These are phyloP conservation scores for Euphorbia tirucalli DNA, from an alignment of 345 rosid species.

Conservation along the genomic window DNA sequence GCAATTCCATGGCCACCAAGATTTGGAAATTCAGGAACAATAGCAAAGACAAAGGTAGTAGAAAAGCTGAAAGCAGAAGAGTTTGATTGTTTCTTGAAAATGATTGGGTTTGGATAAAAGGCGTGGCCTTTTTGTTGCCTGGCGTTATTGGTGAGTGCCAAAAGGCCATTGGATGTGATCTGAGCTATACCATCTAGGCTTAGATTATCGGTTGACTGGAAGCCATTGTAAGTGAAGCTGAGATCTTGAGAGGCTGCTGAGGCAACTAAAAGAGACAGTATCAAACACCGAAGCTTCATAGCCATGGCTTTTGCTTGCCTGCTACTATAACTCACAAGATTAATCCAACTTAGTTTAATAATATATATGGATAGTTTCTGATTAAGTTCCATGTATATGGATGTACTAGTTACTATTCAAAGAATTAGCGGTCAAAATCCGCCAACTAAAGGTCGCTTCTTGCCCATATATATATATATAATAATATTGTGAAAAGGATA, in stretches of 20 bases:
- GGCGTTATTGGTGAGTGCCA: slow-evolving; percentile 42
- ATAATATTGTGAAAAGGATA: too few relatives aligned
- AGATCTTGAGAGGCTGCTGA: slow-evolving; percentile 9
- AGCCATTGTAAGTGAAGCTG: slow-evolving; percentile 35
- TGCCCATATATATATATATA: too few relatives aligned
- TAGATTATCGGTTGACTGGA: slow-evolving; percentile 27
- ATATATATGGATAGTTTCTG: too few relatives aligned
- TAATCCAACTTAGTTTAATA: background rate
- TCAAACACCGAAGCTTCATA: slow-evolving; percentile 10
- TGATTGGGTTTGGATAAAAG: slow-evolving; percentile 34
- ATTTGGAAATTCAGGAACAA: slow-evolving; percentile 27
- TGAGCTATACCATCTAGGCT: slow-evolving; percentile 41
- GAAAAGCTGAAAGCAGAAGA: slow-evolving; percentile 42
- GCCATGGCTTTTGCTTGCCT: slow-evolving; percentile 14
- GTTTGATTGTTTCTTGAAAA: slow-evolving; percentile 40
- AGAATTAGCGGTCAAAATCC: too few relatives aligned
- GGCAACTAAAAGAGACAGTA: background rate
- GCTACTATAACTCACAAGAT: background rate
- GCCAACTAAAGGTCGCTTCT: too few relatives aligned
- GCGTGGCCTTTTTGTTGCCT: slow-evolving; percentile 37
- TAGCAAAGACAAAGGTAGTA: slow-evolving; percentile 55
- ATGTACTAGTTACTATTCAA: too few relatives aligned
- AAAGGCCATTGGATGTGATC: slow-evolving; percentile 36
- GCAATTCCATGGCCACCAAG: slow-evolving; percentile 52
- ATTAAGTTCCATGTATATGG: too few relatives aligned